Evolutionary conservation across 345 rosid genomes (phyloP).

Genomic region (Arabis alpina): DNA sequence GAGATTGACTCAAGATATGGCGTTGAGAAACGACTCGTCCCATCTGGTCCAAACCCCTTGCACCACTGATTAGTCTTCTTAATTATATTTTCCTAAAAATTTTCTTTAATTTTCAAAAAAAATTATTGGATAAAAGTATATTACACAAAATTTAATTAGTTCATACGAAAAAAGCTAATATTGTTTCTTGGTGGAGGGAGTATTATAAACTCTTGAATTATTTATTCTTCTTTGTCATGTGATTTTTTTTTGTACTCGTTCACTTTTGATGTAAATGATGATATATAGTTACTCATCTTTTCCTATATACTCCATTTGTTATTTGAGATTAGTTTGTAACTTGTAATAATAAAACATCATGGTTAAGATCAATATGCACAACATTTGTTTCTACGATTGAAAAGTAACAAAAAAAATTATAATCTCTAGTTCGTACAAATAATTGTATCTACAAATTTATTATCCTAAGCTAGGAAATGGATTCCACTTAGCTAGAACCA

Average conservation of each 20-base stretch:
- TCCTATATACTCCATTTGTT: background rate
- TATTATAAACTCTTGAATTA: slow-evolving; percentile 4
- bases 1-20: slow-evolving; percentile 62
- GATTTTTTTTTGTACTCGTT: slow-evolving; percentile 6
- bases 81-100: slow-evolving; percentile 7
- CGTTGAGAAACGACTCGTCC: slow-evolving; percentile 66
- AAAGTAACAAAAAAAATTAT: background rate
- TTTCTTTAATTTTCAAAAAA: background rate
- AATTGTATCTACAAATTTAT: background rate
- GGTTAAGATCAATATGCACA: background rate
- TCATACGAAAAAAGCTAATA: background rate
- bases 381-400: background rate
- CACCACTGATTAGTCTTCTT: slow-evolving; percentile 55
- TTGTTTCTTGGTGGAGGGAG: background rate
- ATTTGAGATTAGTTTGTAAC: background rate
- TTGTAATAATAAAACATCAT: slow-evolving; percentile 18
- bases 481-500: background rate
- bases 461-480: background rate
- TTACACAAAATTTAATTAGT: background rate
- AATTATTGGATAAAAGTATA: background rate
- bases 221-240: slow-evolving; percentile 22
- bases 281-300: slow-evolving; percentile 4
- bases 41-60: slow-evolving; percentile 85
- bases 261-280: slow-evolving; percentile 23
- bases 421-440: background rate